A percentile compares a stretch with the other conserved stretches of the same genome.
Conservation (phyloP, 352 stramenopile genomes). For the Pythium oligandrum region DNA sequence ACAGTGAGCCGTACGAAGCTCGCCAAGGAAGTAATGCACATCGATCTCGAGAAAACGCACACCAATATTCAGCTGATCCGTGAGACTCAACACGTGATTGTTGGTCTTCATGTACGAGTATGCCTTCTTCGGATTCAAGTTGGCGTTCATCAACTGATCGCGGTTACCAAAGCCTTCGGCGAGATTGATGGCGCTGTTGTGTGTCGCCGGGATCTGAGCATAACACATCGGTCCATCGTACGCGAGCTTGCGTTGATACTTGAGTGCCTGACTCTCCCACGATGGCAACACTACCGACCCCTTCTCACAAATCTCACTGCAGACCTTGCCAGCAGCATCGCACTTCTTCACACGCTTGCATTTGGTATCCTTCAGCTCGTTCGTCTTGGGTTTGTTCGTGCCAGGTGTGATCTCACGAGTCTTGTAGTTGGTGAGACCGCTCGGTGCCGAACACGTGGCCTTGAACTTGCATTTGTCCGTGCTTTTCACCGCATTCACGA, state of each 20-base stretch:
- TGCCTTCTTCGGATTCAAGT: conserved; percentile 30
- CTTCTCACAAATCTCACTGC: conserved; percentile 40
- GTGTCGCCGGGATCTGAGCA: conserved; percentile 38
- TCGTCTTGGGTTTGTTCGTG: conserved; percentile 37
- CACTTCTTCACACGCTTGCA: conserved; percentile 36
- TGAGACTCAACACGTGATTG: conserved; percentile 54
- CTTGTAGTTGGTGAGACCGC: conserved; percentile 24
- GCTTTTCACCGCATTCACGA: conserved; percentile 31
- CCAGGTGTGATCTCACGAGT: conserved; percentile 23
- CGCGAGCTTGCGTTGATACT: conserved; percentile 43
- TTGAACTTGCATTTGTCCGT: conserved; percentile 29
- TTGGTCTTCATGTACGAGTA: conserved; percentile 62
- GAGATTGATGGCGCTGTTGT: conserved; percentile 59
- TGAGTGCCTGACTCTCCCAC: conserved; percentile 38
- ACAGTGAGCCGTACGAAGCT: conserved; percentile 54
- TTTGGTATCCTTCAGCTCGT: conserved; percentile 23
- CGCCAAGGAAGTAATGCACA: conserved; percentile 55
- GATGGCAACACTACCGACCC: conserved; percentile 17
- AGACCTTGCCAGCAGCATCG: conserved; percentile 28
- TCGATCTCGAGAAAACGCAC: conserved; percentile 61
- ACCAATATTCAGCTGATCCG: conserved; percentile 50
- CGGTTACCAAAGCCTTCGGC: conserved; percentile 52
- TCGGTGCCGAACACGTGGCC: conserved; percentile 31
- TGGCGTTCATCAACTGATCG: conserved; percentile 49
- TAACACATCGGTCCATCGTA: conserved; percentile 36